A percentile compares a stretch with the other conserved stretches of the same genome.
phyloP scores from a whole-genome alignment of 768 basidiomycete species.

The Leccinum longicurvipes region DNA sequence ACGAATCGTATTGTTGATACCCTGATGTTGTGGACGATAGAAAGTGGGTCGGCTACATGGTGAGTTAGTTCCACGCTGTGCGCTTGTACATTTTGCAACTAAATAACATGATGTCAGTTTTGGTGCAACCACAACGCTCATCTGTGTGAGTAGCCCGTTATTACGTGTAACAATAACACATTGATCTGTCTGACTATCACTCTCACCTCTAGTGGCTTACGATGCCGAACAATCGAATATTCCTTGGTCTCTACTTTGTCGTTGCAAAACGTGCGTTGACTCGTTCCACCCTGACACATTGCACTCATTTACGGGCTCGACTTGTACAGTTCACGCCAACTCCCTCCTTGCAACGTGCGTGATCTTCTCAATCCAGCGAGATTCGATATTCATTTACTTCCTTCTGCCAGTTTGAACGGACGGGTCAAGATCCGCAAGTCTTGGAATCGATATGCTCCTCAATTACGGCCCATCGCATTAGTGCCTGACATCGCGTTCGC shows the following conservation, averaged over 20 bases:
- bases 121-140: slow-evolving; percentile 12
- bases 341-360: slow-evolving; percentile 25
- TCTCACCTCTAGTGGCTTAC: slow-evolving; percentile 12
- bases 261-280: slow-evolving; percentile 20
- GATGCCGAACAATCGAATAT: slow-evolving; percentile 27
- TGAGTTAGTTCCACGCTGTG: background rate
- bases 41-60: slow-evolving; percentile 25
- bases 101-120: slow-evolving; percentile 7
- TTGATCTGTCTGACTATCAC: background rate
- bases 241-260: slow-evolving; percentile 24
- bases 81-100: background rate
- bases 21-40: slow-evolving; percentile 22
- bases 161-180: background rate
- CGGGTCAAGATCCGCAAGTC: slow-evolving; percentile 11
- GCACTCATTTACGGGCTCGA: background rate
- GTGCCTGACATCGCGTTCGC: background rate
- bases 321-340: slow-evolving; percentile 22
- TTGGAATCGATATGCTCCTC: background rate
- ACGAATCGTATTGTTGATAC: slow-evolving; percentile 23
- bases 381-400: slow-evolving; percentile 9
- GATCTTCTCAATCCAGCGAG: background rate
- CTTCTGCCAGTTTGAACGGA: slow-evolving; percentile 19
- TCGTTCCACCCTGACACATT: background rate
- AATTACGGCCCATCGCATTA: slow-evolving; percentile 2
- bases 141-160: slow-evolving; percentile 13